phyloP scores from a whole-genome alignment of 371 early-diverging fungal species.

The Rhizopus sp. region DNA sequence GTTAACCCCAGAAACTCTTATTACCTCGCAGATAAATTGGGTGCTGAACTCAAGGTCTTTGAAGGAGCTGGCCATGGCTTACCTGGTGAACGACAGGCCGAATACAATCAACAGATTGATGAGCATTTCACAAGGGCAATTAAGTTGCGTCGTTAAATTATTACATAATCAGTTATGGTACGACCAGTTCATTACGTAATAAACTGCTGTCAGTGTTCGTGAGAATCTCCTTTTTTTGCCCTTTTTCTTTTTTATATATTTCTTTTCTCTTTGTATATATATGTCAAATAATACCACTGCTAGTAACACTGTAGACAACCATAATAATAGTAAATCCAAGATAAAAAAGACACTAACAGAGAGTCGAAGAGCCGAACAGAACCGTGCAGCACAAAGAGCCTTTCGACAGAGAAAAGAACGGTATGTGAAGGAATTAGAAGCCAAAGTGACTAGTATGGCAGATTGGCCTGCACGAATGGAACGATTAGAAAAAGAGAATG shows the following conservation, averaged over 20 bases:
- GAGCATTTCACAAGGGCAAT: conserved; percentile 22
- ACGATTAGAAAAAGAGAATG: conserved; percentile 38
- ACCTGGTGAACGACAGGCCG: conserved; percentile 17
- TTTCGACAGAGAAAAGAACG: conserved; percentile 75
- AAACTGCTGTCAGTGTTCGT: conserved; percentile 5
- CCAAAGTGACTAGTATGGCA: conserved; percentile 49
- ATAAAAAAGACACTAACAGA: conserved; percentile 23
- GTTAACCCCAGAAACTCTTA: conserved; percentile 27
- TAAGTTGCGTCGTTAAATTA: not conserved
- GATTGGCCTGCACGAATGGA: conserved; percentile 31
- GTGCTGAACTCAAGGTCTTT: conserved; percentile 19
- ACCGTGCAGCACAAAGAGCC: conserved; percentile 70
- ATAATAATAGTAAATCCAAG: conserved; percentile 1
- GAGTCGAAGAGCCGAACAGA: conserved; percentile 62
- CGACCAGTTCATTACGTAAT: conserved; percentile 8
- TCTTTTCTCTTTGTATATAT: not conserved
- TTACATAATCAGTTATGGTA: conserved; percentile 5
- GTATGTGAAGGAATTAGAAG: conserved; percentile 68
- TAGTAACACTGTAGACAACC: too few species aligned
- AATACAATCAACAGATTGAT: conserved; percentile 26
- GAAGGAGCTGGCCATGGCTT: conserved; percentile 33
- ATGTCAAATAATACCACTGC: conserved; percentile 8
- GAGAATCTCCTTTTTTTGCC: conserved; percentile 8
- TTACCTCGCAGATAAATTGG: conserved; percentile 17
- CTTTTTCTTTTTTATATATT: conserved; percentile 6